These are phyloP conservation scores for Venturia nashicola DNA, from an alignment of 2,329 filamentous ascomycete genomes.

Conservation along the genomic window DNA sequence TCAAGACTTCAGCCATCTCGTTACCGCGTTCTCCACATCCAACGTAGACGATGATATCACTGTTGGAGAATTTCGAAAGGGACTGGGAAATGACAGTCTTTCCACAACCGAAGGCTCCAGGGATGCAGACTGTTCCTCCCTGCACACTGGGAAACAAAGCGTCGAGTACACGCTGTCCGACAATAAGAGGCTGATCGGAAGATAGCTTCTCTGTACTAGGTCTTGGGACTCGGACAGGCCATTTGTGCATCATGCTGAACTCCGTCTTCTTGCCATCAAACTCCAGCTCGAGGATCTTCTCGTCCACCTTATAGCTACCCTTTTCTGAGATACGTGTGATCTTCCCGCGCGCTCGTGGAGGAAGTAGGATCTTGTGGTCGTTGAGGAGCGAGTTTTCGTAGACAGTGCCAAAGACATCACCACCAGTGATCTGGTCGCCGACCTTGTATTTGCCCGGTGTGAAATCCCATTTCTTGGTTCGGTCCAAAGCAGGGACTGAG, in stretches of 20 bases:
- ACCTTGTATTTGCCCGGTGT: constrained; percentile 76
- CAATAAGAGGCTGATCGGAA: constrained; percentile 82
- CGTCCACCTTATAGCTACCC: constrained; percentile 85
- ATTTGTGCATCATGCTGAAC: constrained; percentile 96
- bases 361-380: constrained; percentile 86
- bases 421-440: constrained; percentile 91
- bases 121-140: constrained; percentile 95
- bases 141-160: constrained; percentile 93
- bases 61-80: constrained; percentile 99
- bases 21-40: constrained; percentile 88
- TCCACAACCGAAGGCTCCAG: constrained; percentile 94
- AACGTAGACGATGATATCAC: constrained; percentile 96
- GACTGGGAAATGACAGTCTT: constrained; percentile 99
- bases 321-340: constrained; percentile 85
- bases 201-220: constrained; percentile 86
- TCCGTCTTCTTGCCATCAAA: constrained; percentile 93
- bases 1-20: constrained; percentile 99
- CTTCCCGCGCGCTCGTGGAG: constrained; percentile 77
- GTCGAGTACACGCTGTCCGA: constrained; percentile 93
- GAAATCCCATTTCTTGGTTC: constrained; percentile 92
- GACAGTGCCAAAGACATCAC: constrained; percentile 90
- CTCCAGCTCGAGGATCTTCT: constrained; percentile 90
- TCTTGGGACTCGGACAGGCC: constrained; percentile 93
- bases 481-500: constrained; percentile 73
- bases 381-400: constrained; percentile 92